Percentiles rank a stretch among this genome's conserved stretches.
These are phyloP conservation scores for Scutellaria minor DNA, from an alignment of 257 asterid species.

Conservation along the genomic window DNA sequence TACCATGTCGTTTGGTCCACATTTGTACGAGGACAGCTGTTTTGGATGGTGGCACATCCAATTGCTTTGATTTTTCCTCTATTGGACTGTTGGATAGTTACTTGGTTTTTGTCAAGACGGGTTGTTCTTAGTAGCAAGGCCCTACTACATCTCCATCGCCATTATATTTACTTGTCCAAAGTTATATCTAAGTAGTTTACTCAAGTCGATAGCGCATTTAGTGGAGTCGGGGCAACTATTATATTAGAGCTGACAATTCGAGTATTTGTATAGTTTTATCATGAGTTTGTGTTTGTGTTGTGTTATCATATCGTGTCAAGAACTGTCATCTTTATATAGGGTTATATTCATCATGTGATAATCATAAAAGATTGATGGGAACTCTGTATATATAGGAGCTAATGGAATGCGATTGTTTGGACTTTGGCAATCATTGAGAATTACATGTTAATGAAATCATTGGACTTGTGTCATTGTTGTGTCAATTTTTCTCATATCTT, in stretches of 20 bases:
- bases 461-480: too few species aligned
- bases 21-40: slow-evolving; percentile 48
- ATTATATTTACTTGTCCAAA: not conserved
- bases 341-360: too few species aligned
- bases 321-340: too few species aligned
- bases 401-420: not conserved
- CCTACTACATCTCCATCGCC: not conserved
- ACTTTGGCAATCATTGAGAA: too few species aligned
- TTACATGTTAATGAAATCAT: too few species aligned
- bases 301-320: too few species aligned
- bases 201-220: not conserved
- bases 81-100: slow-evolving; percentile 16
- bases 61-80: slow-evolving; percentile 19
- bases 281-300: too few species aligned
- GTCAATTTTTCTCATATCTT: not conserved
- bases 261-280: too few species aligned
- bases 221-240: not conserved
- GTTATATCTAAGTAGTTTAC: not conserved
- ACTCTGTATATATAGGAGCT: not conserved
- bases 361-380: too few species aligned
- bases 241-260: not conserved
- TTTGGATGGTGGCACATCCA: slow-evolving; percentile 32
- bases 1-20: slow-evolving; percentile 42
- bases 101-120: not conserved
- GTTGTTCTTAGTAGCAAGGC: not conserved